A percentile compares a stretch with the other conserved stretches of the same genome.
Evolutionary conservation across 2,329 filamentous ascomycete species (phyloP).

Genomic region (Furcasterigmium furcatum): DNA sequence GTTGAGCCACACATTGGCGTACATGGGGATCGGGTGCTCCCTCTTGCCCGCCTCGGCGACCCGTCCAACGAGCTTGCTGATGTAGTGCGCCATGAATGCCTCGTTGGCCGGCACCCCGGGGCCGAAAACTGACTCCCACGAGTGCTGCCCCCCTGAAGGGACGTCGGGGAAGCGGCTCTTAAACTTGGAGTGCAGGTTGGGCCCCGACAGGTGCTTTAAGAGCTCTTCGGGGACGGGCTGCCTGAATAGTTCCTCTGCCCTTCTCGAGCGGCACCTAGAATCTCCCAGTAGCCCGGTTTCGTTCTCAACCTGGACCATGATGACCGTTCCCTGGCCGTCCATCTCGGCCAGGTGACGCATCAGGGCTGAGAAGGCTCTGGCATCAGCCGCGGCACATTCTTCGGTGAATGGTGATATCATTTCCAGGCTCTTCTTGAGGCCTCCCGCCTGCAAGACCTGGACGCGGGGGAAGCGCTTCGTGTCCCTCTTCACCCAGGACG

Average conservation of each 20-base stretch:
- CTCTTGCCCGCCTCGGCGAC: neutral
- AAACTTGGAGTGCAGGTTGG: constrained; percentile 23
- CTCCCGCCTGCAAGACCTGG: neutral
- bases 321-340: neutral
- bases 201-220: constrained; percentile 18
- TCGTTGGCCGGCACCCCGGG: neutral
- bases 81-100: neutral
- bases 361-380: neutral
- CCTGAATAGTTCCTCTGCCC: neutral
- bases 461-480: neutral
- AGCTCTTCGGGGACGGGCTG: neutral
- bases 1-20: neutral
- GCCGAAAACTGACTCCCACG: constrained; percentile 20
- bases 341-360: neutral
- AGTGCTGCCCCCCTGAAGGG: constrained; percentile 16
- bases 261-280: neutral
- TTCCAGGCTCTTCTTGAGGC: neutral
- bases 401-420: too few relatives aligned
- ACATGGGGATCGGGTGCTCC: neutral
- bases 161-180: constrained; percentile 19
- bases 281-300: neutral
- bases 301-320: neutral
- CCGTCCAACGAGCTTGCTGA: neutral
- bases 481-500: constrained; percentile 2
- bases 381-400: neutral